Evolutionary conservation across 371 early-diverging fungal species (phyloP).

Genomic region (Entomophthora muscae): DNA sequence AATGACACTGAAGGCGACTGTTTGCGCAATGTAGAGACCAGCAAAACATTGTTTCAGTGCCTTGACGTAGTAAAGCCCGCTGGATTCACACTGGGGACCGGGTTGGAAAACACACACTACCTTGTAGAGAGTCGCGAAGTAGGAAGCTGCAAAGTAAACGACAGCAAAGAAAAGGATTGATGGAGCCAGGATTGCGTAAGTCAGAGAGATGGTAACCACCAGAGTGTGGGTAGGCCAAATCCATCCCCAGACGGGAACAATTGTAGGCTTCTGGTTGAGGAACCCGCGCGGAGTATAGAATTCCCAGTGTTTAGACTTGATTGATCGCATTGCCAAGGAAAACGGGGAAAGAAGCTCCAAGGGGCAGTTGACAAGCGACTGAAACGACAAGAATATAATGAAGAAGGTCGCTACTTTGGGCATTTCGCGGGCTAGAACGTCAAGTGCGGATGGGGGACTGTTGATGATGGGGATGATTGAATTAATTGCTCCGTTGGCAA

Average conservation of each 20-base stretch:
- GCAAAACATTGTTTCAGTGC: not conserved
- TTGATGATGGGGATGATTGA: not conserved
- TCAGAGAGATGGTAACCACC: not conserved
- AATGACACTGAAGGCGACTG: not conserved
- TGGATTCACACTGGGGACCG: not conserved
- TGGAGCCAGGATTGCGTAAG: not conserved
- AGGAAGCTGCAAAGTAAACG: not conserved
- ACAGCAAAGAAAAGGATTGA: not conserved
- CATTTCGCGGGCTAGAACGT: not conserved
- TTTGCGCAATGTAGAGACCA: not conserved
- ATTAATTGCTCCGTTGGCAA: not conserved
- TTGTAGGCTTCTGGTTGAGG: not conserved
- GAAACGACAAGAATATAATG: not conserved
- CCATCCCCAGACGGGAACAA: not conserved
- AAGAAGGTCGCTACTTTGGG: constrained; percentile 2
- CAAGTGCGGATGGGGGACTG: not conserved
- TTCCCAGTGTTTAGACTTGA: not conserved
- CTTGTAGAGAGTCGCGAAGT: not conserved
- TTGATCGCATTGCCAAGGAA: not conserved
- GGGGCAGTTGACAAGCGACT: not conserved
- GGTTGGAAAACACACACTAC: not conserved
- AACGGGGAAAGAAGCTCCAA: not conserved
- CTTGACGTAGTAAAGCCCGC: not conserved
- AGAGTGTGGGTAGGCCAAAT: not conserved
- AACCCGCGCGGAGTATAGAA: not conserved